Conservation (phyloP, 2,329 filamentous ascomycete genomes). For the Calonectria hongkongensis region DNA sequence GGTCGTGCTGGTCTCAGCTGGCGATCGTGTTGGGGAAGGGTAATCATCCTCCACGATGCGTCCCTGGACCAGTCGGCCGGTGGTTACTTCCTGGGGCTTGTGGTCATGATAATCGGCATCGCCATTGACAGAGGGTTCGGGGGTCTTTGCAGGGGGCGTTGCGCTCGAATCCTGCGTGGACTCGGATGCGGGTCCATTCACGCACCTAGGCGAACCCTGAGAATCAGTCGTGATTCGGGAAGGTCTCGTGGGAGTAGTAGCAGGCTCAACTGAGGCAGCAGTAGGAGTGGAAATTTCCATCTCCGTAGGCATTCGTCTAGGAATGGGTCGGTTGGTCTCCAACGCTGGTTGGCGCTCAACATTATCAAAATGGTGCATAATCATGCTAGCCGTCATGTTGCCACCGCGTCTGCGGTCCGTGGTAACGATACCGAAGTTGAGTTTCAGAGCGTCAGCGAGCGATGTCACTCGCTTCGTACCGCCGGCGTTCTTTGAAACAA, state of each 20-base stretch:
- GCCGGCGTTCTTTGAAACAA: conserved; percentile 98
- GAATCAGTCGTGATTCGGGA: conserved; percentile 63
- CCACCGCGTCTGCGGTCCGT: conserved; percentile 83
- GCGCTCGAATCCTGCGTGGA: conserved; percentile 43
- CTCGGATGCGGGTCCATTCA: conserved; percentile 51
- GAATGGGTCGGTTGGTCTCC: conserved; percentile 58
- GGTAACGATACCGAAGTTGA: conserved; percentile 98
- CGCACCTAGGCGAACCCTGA: conserved; percentile 65
- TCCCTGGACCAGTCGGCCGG: conserved; percentile 91
- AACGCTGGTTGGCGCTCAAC: conserved; percentile 68
- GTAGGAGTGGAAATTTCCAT: conserved; percentile 45
- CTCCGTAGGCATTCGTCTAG: conserved; percentile 46
- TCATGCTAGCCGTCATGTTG: conserved; percentile 86
- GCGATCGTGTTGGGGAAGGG: conserved; percentile 84
- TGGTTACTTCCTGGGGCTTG: conserved; percentile 91
- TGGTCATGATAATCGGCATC: conserved; percentile 81
- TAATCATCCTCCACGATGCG: conserved; percentile 97
- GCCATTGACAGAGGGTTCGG: conserved; percentile 57
- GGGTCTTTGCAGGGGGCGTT: conserved; percentile 52
- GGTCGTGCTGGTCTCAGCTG: conserved; percentile 77
- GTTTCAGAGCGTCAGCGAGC: conserved; percentile 93
- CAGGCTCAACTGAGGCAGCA: conserved; percentile 22
- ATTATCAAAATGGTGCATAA: conserved; percentile 81
- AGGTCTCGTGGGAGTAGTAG: conserved; percentile 49
- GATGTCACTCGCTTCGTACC: conserved; percentile 98